Conservation (phyloP, 805 yeast species). For the Hanseniaspora lachancei region DNA sequence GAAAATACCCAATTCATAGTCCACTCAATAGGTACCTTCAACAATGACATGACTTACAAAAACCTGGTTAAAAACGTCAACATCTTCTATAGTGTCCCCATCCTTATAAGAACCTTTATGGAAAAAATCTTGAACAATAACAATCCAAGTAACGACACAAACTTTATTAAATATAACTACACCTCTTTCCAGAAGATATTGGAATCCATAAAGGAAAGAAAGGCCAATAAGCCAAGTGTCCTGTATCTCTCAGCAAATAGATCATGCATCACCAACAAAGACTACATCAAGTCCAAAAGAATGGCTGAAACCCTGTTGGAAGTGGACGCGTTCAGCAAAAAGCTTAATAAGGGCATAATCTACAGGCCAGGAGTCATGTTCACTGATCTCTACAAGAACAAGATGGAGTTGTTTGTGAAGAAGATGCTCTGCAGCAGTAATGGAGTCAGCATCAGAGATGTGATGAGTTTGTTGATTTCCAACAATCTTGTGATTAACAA, state of each 20-base stretch:
- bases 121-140: background rate
- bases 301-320: background rate
- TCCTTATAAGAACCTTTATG: slow-evolving; percentile 10
- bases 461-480: slow-evolving; percentile 5
- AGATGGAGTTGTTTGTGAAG: background rate
- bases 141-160: slow-evolving; percentile 24
- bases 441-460: slow-evolving; percentile 1
- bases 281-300: slow-evolving; percentile 7
- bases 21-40: slow-evolving; percentile 66
- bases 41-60: slow-evolving; percentile 62
- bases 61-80: slow-evolving; percentile 28
- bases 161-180: slow-evolving; percentile 54
- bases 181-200: slow-evolving; percentile 58
- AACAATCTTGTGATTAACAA: background rate
- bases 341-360: background rate
- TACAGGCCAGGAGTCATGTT: slow-evolving; percentile 7
- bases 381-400: background rate
- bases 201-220: slow-evolving; percentile 26
- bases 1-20: slow-evolving; percentile 52
- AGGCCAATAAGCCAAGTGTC: background rate
- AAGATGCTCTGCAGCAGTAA: background rate
- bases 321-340: background rate
- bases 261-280: background rate
- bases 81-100: slow-evolving; percentile 7
- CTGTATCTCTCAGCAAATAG: slow-evolving; percentile 6